Base-by-base conservation (phyloP, 768 basidiomycete species). In the Suillus clintonianus region DNA sequence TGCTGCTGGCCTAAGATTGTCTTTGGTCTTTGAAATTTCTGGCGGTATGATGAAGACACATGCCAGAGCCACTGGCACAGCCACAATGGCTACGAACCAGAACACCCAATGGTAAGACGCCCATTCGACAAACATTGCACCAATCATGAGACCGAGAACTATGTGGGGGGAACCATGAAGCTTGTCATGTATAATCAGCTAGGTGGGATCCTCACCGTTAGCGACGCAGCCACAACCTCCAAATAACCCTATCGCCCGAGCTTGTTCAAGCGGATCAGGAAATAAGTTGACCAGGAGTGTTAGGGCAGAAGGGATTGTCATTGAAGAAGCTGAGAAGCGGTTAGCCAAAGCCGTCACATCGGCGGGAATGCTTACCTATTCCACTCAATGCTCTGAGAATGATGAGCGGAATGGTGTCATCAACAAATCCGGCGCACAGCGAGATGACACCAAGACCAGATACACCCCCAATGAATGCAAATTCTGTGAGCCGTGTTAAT, bases 301-400 rank as follows among this genome's bases (percentile, higher is more conserved):
- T n/a, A 82, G 71, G 7, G 84, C 81, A 4, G 84, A 82, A 3
- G 85, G 85, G 42, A 85, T 78, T 10, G 82, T 82, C 75, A 85
- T 71, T 2, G 84, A 77, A 22, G 82, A 84, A 14, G 77, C 82
- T 77, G 75, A 64, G 60, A 34, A 45, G 7, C 15, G n/a, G 59
- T 73, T 4, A 68, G 47, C 22, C 9, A 54, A 17, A 61, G 27
- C 17, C 36, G 3, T 57, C 8, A n/a, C 11, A 22, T 0, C n/a
- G 8, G 41, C 17, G 11, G 17, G 27, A 30, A 60, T 14, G 67
- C 72, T 60, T 51, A 80, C 83, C 78, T 41, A 81, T 76, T 22
- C 87, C 86, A 66, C 76, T 81, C 10, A 88, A 56, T 3, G 82
- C 85, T 67, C 87, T 78, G 1, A 88, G 69, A 47, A 85, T 75